Percentiles rank a stretch among this genome's conserved stretches.
Conservation (phyloP, 257 asterid species). For the Salvia rosmarinus region DNA sequence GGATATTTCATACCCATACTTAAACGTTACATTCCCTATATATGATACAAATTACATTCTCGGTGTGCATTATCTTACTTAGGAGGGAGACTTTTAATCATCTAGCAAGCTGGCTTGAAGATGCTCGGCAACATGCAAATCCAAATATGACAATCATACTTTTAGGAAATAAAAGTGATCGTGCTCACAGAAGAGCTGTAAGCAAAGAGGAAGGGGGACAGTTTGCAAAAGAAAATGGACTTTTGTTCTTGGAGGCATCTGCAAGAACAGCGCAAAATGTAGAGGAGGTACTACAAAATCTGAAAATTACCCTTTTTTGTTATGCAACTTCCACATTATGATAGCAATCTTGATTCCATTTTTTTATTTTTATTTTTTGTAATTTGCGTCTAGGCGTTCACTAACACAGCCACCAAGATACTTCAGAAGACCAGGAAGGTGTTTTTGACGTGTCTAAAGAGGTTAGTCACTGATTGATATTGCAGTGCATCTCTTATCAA, state of each 20-base stretch:
- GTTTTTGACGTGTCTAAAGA: constrained; percentile 74
- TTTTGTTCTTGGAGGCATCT: constrained; percentile 70
- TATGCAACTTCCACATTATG: background rate
- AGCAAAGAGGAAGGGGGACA: constrained; percentile 90
- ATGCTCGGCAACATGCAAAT: constrained; percentile 83
- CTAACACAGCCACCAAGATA: constrained; percentile 66
- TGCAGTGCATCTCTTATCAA: background rate
- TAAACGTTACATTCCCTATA: too few relatives aligned
- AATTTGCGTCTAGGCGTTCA: constrained; percentile 54
- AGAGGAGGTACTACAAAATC: constrained; percentile 75
- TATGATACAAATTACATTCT: background rate
- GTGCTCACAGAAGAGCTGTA: constrained; percentile 73
- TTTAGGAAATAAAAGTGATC: constrained; percentile 78
- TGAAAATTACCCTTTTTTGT: background rate
- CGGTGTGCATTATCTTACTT: background rate
- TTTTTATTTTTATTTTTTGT: background rate
- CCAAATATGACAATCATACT: constrained; percentile 81
- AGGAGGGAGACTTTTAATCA: constrained; percentile 82
- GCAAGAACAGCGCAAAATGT: constrained; percentile 89
- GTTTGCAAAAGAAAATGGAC: constrained; percentile 80
- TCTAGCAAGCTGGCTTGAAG: constrained; percentile 83
- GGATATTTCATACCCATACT: background rate
- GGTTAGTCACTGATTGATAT: constrained; percentile 43
- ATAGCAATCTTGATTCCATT: background rate
- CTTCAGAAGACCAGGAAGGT: constrained; percentile 78